Conservation (phyloP, 257 asterid genomes). For the Gardenia jasminoides region DNA sequence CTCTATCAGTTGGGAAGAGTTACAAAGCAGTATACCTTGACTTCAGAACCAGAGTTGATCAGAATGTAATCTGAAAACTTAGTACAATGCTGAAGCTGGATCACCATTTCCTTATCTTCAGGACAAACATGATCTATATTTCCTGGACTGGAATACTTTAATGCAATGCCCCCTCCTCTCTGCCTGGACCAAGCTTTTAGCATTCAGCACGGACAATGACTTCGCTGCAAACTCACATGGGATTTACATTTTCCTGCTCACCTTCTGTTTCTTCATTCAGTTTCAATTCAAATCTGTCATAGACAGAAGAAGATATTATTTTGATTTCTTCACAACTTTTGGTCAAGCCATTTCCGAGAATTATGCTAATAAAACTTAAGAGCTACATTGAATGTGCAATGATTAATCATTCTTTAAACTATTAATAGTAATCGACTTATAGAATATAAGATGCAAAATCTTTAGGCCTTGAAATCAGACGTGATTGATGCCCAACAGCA, state of each 20-base stretch:
- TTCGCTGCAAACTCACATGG: not conserved
- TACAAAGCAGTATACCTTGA: not conserved
- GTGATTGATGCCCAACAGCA: not conserved
- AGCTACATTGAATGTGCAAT: too few species aligned
- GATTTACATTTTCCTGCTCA: not conserved
- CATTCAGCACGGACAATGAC: not conserved
- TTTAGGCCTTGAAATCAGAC: not conserved
- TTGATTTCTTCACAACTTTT: too few species aligned
- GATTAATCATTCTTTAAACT: not conserved
- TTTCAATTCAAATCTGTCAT: not conserved
- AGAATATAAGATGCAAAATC: not conserved
- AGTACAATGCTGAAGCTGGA: not conserved
- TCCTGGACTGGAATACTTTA: constrained; percentile 5
- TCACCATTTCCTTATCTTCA: constrained; percentile 6
- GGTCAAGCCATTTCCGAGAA: too few species aligned
- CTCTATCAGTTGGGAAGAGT: not conserved
- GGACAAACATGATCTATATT: not conserved
- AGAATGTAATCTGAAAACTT: not conserved
- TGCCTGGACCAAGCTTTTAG: not conserved
- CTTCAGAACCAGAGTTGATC: not conserved
- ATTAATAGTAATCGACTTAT: too few species aligned
- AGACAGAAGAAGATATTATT: not conserved
- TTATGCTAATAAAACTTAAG: too few species aligned
- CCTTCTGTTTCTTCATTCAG: too few species aligned
- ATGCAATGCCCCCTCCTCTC: not conserved